Percentiles rank a stretch among this genome's conserved stretches.
Evolutionary conservation across 148 eudicot species (phyloP).

Genomic region (Vaccinium corymbosum): DNA sequence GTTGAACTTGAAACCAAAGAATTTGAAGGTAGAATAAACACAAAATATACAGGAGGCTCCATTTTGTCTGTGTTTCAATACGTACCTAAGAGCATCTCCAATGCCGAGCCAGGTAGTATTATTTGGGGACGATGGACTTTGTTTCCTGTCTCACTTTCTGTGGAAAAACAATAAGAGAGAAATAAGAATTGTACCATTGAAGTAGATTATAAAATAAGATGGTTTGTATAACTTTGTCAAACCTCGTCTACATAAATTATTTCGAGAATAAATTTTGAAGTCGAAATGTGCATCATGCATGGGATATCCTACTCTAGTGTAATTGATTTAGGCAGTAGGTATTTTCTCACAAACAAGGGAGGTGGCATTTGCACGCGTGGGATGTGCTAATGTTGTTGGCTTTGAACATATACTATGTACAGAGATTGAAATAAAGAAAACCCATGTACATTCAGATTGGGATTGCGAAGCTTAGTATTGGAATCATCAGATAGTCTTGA

Average conservation of each 20-base stretch:
- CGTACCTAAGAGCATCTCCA: not conserved
- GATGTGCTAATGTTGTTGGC: not conserved
- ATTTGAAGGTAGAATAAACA: not conserved
- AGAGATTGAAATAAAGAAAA: too few species aligned
- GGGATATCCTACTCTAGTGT: not conserved
- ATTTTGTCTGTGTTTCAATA: not conserved
- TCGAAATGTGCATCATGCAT: not conserved
- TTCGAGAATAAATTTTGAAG: not conserved
- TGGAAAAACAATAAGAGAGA: too few species aligned
- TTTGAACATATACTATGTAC: not conserved
- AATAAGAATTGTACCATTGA: not conserved
- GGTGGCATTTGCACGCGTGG: not conserved
- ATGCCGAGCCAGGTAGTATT: not conserved
- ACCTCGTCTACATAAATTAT: not conserved
- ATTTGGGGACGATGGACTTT: not conserved
- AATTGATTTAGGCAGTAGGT: not conserved
- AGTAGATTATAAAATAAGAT: not conserved
- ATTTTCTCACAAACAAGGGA: not conserved
- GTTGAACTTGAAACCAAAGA: not conserved
- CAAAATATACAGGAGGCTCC: not conserved
- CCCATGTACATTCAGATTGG: not conserved
- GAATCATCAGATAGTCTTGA: conserved; percentile 40
- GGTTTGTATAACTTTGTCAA: not conserved
- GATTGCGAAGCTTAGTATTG: conserved; percentile 38
- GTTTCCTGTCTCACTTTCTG: not conserved